Evolutionary conservation across 225 moss, liverwort and hornwort species (phyloP), one percentile per base, ranked within the genome.

Genomic region (Takakia lepidozioides): DNA sequence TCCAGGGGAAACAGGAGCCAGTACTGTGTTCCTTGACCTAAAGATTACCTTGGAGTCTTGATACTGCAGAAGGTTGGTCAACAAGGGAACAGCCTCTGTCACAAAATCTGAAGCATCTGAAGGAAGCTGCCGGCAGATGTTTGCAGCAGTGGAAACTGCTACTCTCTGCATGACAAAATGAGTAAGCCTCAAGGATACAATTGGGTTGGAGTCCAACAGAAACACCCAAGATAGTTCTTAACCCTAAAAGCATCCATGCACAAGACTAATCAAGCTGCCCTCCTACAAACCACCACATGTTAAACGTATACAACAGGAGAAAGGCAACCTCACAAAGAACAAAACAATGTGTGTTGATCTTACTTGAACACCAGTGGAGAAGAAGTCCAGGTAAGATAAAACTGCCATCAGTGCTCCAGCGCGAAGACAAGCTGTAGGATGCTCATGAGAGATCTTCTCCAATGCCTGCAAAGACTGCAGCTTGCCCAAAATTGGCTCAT

Each of bases 371-470:
- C 90, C 90, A 1, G 95, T 98, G 36, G 95, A 98, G 53, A 98
- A 98, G 69, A 98, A 98, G 66, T 98, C 95, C 56, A 98, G 68
- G 54, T 90, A 91, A 27, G 91, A 98, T 25, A 98, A 64, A 18
- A 98, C 95, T 44, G 95, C 95, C 68, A 98, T 98, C 13, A 98
- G 74, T 6, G 87, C 85, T 64, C 95, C 95, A 49, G 95, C 95
- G 62, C 95, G 90, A 48, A 98, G 85, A 60, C 95, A 98, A 36
- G 95, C 95, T 58, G 87, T 81, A 26, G 95, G 90, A 61, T 98
- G 95, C 80, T 98, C 95, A 46, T 98, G 90, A 61, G 95, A 98
- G 40, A 98, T 98, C 76, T 98, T 98, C 78, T 90, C 95, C 75
- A 98, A 56, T 38, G 95, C 95, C 82, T 98, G 95, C 70, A 98